Percentiles rank a stretch among this genome's conserved stretches.
phyloP scores from a whole-genome alignment of 1,284 basidiomycete species.

The Heliocybe sulcata region DNA sequence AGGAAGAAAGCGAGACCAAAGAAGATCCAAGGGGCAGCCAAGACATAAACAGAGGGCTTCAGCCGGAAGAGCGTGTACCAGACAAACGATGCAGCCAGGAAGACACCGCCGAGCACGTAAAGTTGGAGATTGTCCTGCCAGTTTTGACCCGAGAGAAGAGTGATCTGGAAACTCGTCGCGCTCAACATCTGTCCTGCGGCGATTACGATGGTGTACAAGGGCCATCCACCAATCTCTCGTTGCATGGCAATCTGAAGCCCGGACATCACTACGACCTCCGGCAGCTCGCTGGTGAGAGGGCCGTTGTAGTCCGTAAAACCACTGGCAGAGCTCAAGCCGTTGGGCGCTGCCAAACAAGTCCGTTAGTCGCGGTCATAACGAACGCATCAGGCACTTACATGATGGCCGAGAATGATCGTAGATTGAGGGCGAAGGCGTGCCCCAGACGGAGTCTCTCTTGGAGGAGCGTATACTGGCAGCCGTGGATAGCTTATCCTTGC shows the following conservation, averaged over 20 bases:
- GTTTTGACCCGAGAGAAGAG: slow-evolving; percentile 79
- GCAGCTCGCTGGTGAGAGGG: slow-evolving; percentile 17
- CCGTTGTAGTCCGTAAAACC: slow-evolving; percentile 31
- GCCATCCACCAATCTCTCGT: slow-evolving; percentile 76
- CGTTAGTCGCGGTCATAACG: slow-evolving; percentile 7
- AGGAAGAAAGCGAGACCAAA: slow-evolving; percentile 86
- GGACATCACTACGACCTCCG: slow-evolving; percentile 65
- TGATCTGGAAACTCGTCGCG: slow-evolving; percentile 93
- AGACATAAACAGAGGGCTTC: slow-evolving; percentile 82
- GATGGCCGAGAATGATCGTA: slow-evolving; percentile 63
- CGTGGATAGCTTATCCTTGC: slow-evolving; percentile 77
- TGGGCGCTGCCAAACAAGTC: slow-evolving; percentile 48
- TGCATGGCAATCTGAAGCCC: slow-evolving; percentile 76
- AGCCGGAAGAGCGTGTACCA: slow-evolving; percentile 91
- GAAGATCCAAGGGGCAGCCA: slow-evolving; percentile 84
- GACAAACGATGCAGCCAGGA: slow-evolving; percentile 75
- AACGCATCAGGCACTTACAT: slow-evolving; percentile 42
- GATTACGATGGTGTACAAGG: slow-evolving; percentile 84
- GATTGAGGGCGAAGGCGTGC: slow-evolving; percentile 59
- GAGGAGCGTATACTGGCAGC: slow-evolving; percentile 75
- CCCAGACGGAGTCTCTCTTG: slow-evolving; percentile 77
- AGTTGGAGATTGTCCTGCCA: slow-evolving; percentile 76
- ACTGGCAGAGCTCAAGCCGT: slow-evolving; percentile 32
- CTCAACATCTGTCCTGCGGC: slow-evolving; percentile 82
- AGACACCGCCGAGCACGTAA: slow-evolving; percentile 85